Percentiles rank a stretch among this genome's conserved stretches.
phyloP scores from a whole-genome alignment of 2,329 filamentous ascomycete genomes.

The Ambrosiella xylebori region DNA sequence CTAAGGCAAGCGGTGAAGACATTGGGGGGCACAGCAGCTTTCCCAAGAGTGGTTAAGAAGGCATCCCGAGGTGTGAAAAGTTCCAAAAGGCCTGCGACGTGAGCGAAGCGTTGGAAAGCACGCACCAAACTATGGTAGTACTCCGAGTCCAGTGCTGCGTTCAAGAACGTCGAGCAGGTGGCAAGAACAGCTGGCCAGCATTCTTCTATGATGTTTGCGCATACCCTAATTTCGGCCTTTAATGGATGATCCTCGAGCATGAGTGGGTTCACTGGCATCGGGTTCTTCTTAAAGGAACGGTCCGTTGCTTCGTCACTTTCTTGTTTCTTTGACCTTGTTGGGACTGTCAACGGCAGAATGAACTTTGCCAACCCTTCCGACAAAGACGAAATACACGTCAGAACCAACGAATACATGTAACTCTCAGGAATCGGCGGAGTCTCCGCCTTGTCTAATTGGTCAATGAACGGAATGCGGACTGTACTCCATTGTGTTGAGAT shows the following conservation, averaged over 20 bases:
- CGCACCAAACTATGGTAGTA: conserved; percentile 86
- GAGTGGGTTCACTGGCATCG: conserved; percentile 71
- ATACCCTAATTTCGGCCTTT: conserved; percentile 53
- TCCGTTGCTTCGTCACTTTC: conserved; percentile 6
- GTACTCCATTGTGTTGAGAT: conserved; percentile 88
- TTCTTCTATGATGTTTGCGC: conserved; percentile 67
- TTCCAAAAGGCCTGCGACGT: conserved; percentile 78
- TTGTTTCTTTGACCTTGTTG: conserved; percentile 41
- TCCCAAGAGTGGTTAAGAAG: conserved; percentile 83
- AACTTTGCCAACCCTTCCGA: conserved; percentile 90
- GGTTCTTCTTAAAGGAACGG: conserved; percentile 54
- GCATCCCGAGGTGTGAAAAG: conserved; percentile 79
- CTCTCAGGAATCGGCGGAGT: conserved; percentile 73
- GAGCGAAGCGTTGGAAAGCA: conserved; percentile 86
- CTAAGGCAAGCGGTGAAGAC: conserved; percentile 44
- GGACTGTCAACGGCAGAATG: conserved; percentile 76
- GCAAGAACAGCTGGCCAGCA: conserved; percentile 95
- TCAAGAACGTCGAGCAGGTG: conserved; percentile 87
- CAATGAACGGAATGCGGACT: conserved; percentile 72
- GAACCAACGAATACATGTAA: conserved; percentile 76
- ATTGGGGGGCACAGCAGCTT: conserved; percentile 79
- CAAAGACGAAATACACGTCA: conserved; percentile 76
- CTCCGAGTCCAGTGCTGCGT: conserved; percentile 77
- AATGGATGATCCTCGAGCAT: conserved; percentile 55
- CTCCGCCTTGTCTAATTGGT: conserved; percentile 84